Base-by-base conservation (phyloP, 768 basidiomycete species). In the Piloderma croceum region DNA sequence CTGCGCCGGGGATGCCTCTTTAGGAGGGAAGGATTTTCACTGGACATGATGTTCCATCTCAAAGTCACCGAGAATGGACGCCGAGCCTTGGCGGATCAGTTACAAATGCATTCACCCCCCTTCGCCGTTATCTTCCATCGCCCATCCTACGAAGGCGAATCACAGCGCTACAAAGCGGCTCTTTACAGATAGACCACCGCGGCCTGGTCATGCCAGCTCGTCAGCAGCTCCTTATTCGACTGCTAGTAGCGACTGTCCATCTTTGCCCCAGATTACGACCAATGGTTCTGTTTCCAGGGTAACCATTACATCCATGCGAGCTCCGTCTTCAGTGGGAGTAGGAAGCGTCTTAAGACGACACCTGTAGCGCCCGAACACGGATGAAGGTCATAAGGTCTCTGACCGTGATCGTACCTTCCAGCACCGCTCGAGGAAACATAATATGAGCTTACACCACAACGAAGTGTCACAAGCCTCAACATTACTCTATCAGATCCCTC, bases 361-460 rank as follows among this genome's bases (percentile, higher is more conserved):
- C 35, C 49, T 18, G 36, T 36, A 35, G 44, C 49, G 6, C 12
- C 38, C 3, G 36, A 42, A 6, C 46, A 45, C 44, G 45, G 51
- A 41, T 48, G 53, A 34, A 46, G 47, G 9, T 50, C 48, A 2
- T 34, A 45, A 13, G 32, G 39, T 24, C 48, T 43, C 3, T 36
- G 42, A 9, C n/a, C 27, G 7, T 38, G 40, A 19, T 38, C 5
- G 24, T 39, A 20, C 33, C 27, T 19, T 29, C 35, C 13, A 40
- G 42, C 7, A 44, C 42, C 13, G 32, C 49, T 22, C 63, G 74
- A n/a, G 84, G 19, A 85, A 79, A 51, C 65, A 83, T 35, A 87
- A 83, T 47, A 71, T 83, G 68, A 82, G 81, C 39, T 73, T 82
- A 4, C n/a, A n/a, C n/a, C n/a, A n/a, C n/a, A 79, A 80, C 42